phyloP scores from a whole-genome alignment of 1,139 yeast genomes.

The Kodamaea fungicola region DNA sequence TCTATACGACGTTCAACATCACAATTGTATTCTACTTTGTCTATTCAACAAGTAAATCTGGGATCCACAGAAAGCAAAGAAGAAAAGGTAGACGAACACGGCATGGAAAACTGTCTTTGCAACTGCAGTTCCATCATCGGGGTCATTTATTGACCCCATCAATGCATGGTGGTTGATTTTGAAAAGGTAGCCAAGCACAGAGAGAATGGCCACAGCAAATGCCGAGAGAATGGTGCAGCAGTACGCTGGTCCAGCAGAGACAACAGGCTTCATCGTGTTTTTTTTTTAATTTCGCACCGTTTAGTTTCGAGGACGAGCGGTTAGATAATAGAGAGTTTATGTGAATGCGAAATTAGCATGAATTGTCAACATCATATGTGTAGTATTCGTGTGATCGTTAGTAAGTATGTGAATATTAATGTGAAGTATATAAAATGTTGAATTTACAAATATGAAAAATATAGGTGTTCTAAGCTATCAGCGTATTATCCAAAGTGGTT shows the following conservation, averaged over 20 bases:
- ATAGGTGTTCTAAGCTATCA: no score
- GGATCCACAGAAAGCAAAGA: constrained; percentile 85
- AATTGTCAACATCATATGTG: no score
- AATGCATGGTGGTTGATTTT: constrained; percentile 80
- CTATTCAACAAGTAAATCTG: constrained; percentile 66
- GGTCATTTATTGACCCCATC: constrained; percentile 89
- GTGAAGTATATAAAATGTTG: no score
- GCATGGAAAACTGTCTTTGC: constrained; percentile 90
- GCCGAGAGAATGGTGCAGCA: constrained; percentile 91
- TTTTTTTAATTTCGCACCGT: no score
- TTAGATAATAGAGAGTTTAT: neutral
- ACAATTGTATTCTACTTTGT: constrained; percentile 53
- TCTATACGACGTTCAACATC: neutral
- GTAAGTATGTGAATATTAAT: neutral
- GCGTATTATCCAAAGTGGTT: no score
- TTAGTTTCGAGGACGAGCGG: neutral
- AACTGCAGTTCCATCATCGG: constrained; percentile 90
- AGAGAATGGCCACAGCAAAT: constrained; percentile 82
- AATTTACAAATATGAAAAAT: no score
- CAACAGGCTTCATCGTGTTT: constrained; percentile 23
- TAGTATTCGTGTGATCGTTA: no score
- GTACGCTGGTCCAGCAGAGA: constrained; percentile 76
- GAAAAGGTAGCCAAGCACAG: constrained; percentile 81
- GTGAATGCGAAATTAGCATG: no score
- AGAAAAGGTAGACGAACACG: constrained; percentile 73